phyloP scores from a whole-genome alignment of 1,284 basidiomycete species.

The Meripilus lineatus region DNA sequence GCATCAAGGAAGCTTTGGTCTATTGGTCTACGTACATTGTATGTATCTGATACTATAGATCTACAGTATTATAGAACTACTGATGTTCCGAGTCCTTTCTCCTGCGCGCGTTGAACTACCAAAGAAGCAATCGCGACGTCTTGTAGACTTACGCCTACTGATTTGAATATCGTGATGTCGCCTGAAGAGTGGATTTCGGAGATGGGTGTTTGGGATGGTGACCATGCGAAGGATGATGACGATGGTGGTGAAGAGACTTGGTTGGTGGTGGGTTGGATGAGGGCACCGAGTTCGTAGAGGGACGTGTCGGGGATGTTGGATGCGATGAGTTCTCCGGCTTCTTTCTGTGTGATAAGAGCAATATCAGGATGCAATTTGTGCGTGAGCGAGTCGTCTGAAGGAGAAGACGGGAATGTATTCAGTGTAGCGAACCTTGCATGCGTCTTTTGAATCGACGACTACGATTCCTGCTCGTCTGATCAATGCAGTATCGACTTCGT shows the following conservation, averaged over 20 bases:
- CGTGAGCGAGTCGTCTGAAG: too few relatives aligned
- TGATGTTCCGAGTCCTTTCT: slow-evolving; percentile 32
- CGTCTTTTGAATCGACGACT: slow-evolving; percentile 70
- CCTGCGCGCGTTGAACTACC: slow-evolving; percentile 37
- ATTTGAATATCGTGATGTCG: slow-evolving; percentile 72
- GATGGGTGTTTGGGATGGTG: slow-evolving; percentile 18
- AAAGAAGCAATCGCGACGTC: slow-evolving; percentile 63
- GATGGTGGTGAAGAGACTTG: slow-evolving; percentile 11
- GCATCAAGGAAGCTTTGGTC: too few relatives aligned
- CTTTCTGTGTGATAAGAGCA: slow-evolving; percentile 24
- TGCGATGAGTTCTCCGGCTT: slow-evolving; percentile 76
- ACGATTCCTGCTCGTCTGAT: slow-evolving; percentile 46
- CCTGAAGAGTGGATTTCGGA: slow-evolving; percentile 27
- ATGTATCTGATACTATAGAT: too few relatives aligned
- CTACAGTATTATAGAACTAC: slow-evolving; percentile 20
- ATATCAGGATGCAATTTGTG: neutral
- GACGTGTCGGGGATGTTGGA: slow-evolving; percentile 27
- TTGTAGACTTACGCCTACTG: slow-evolving; percentile 72
- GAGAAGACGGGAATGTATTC: neutral
- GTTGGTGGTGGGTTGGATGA: slow-evolving; percentile 14
- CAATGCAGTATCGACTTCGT: slow-evolving; percentile 62
- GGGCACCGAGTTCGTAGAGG: neutral
- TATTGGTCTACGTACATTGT: too few relatives aligned
- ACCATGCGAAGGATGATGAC: slow-evolving; percentile 12
- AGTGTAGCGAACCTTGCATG: slow-evolving; percentile 40